Percentiles rank a stretch among this genome's conserved stretches.
Conservation (phyloP, 2,329 filamentous ascomycete species). For the Arthrinium puccinioides region DNA sequence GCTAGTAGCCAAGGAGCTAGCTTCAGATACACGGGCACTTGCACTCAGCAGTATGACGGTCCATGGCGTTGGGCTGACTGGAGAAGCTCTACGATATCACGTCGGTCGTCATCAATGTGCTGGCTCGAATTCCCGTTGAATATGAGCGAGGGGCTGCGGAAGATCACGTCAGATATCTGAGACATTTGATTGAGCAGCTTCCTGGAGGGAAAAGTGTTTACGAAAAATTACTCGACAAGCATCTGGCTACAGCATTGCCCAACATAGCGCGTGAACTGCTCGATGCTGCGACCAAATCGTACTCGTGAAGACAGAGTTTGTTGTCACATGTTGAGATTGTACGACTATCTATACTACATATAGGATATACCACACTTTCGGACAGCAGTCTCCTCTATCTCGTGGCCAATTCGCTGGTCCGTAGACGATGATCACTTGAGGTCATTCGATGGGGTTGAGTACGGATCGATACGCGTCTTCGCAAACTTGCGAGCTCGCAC, state of each 20-base stretch:
- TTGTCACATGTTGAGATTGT: too few species aligned
- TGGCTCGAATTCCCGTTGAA: conserved; percentile 31
- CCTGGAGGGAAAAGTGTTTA: conserved; percentile 31
- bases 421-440: too few species aligned
- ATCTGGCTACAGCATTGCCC: conserved; percentile 13
- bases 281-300: too few species aligned
- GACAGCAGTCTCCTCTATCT: too few species aligned
- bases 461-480: conserved; percentile 29
- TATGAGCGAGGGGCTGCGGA: conserved; percentile 19
- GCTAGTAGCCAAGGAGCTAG: conserved; percentile 31
- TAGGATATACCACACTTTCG: too few species aligned
- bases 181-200: conserved; percentile 27
- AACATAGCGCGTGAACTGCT: too few species aligned
- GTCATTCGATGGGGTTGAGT: too few species aligned
- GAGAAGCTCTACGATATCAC: conserved; percentile 39
- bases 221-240: conserved; percentile 30
- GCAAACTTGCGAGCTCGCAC: conserved; percentile 33
- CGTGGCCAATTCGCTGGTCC: too few species aligned
- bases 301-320: too few species aligned
- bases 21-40: conserved; percentile 29
- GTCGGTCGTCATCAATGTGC: conserved; percentile 35
- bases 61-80: conserved; percentile 37
- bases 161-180: conserved; percentile 29
- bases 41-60: conserved; percentile 31
- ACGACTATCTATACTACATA: too few species aligned